Conservation (phyloP, 2,329 filamentous ascomycete species). For the Polytolypa hystricis region DNA sequence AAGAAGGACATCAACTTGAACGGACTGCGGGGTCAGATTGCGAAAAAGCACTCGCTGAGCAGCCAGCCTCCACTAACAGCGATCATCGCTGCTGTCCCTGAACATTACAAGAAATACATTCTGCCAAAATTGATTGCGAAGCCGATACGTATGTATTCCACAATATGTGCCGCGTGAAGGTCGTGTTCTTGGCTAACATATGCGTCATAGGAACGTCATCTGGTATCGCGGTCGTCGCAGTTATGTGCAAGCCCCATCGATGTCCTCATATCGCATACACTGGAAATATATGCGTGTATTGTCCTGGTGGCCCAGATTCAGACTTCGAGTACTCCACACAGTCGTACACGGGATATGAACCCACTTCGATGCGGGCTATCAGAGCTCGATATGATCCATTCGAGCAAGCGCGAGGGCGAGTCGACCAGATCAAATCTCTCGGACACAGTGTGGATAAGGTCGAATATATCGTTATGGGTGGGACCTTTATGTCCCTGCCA, state of each 20-base stretch:
- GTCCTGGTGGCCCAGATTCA: constrained; percentile 90
- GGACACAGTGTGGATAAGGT: constrained; percentile 98
- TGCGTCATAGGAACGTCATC: constrained; percentile 65
- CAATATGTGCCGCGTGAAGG: neutral
- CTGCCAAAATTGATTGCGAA: constrained; percentile 93
- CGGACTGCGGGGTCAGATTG: constrained; percentile 68
- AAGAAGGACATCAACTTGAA: constrained; percentile 91
- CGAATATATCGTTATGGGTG: constrained; percentile 99
- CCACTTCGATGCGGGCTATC: constrained; percentile 96
- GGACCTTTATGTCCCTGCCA: constrained; percentile 94
- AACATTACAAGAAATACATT: constrained; percentile 99
- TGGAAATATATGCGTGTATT: constrained; percentile 98
- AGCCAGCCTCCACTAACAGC: constrained; percentile 86
- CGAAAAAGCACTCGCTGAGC: constrained; percentile 84
- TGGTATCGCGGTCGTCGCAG: constrained; percentile 93
- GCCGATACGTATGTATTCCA: constrained; percentile 59
- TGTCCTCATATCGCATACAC: constrained; percentile 98
- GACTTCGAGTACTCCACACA: constrained; percentile 99
- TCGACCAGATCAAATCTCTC: constrained; percentile 91
- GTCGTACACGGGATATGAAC: constrained; percentile 96
- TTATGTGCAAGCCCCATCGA: constrained; percentile 98
- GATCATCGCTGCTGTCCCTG: constrained; percentile 96
- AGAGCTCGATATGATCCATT: constrained; percentile 95
- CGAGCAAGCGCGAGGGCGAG: constrained; percentile 87
- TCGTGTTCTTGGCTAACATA: neutral